Evolutionary conservation across 169 alveolate species (phyloP).

Genomic region (Ichthyophthirius multifiliis): DNA sequence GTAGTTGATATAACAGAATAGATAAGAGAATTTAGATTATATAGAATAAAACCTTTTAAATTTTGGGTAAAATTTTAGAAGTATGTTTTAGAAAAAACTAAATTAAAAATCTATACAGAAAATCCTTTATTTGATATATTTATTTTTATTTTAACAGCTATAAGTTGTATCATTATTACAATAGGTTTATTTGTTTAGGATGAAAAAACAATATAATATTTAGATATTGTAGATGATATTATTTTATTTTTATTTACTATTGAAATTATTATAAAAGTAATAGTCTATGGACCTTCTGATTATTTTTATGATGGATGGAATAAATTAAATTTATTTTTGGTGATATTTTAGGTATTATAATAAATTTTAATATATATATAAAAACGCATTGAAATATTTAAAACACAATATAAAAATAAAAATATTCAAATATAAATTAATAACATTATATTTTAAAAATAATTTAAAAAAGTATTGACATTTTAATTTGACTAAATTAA

Average conservation of each 20-base stretch:
- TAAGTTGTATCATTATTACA: background rate
- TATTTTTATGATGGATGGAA: conserved; percentile 23
- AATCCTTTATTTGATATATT: background rate
- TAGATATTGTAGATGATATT: background rate
- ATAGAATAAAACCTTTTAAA: background rate
- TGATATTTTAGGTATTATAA: background rate
- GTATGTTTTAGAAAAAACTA: background rate
- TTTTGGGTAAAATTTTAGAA: background rate
- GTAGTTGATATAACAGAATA: background rate
- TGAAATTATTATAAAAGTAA: conserved; percentile 4
- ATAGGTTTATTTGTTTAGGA: background rate
- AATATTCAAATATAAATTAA: background rate
- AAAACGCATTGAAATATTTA: too few species aligned
- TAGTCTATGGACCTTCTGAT: conserved; percentile 5
- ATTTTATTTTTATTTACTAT: background rate
- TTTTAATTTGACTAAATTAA: too few species aligned
- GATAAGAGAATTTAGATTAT: background rate
- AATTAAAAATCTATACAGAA: background rate
- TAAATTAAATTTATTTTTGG: conserved; percentile 8
- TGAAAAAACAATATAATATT: background rate
- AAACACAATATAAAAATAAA: background rate
- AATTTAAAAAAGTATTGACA: too few species aligned
- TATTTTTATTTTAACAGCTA: background rate
- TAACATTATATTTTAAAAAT: background rate
- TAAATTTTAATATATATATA: background rate